phyloP scores from a whole-genome alignment of 192 early-diverging fungal species.

The Backusella westeae region DNA sequence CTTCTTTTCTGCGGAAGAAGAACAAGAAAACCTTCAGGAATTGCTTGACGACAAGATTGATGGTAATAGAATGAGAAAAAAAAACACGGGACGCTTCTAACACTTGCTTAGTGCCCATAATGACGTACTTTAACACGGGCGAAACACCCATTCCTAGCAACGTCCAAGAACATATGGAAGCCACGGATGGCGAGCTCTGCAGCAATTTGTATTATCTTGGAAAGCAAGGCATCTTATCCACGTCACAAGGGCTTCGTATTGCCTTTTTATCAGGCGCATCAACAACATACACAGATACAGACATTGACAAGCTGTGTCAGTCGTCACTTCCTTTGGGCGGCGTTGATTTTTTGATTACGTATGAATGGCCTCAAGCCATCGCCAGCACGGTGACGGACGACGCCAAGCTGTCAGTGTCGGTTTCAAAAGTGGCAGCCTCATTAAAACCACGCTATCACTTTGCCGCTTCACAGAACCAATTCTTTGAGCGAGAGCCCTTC shows the following conservation, averaged over 20 bases:
- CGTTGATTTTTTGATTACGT: conserved; percentile 80
- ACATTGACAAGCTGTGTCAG: conserved; percentile 31
- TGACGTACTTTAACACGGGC: conserved; percentile 51
- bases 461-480: conserved; percentile 60
- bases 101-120: not conserved
- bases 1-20: conserved; percentile 62
- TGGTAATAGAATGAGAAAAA: conserved; percentile 15
- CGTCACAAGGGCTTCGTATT: conserved; percentile 58
- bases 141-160: conserved; percentile 55
- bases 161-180: conserved; percentile 49
- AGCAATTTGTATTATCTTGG: conserved; percentile 74
- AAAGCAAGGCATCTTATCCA: conserved; percentile 54
- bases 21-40: conserved; percentile 45
- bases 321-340: conserved; percentile 39
- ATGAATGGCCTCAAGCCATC: conserved; percentile 76
- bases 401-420: not conserved
- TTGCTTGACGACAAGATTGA: conserved; percentile 56
- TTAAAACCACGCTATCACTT: conserved; percentile 91
- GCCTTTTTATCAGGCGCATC: conserved; percentile 54
- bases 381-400: conserved; percentile 21
- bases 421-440: conserved; percentile 45
- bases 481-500: conserved; percentile 88
- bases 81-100: not conserved
- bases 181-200: conserved; percentile 70
- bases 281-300: conserved; percentile 29